Percentiles rank a stretch among this genome's conserved stretches.
Evolutionary conservation across 495 filamentous ascomycete genomes (phyloP).

Genomic region (Penicillium parvum): DNA sequence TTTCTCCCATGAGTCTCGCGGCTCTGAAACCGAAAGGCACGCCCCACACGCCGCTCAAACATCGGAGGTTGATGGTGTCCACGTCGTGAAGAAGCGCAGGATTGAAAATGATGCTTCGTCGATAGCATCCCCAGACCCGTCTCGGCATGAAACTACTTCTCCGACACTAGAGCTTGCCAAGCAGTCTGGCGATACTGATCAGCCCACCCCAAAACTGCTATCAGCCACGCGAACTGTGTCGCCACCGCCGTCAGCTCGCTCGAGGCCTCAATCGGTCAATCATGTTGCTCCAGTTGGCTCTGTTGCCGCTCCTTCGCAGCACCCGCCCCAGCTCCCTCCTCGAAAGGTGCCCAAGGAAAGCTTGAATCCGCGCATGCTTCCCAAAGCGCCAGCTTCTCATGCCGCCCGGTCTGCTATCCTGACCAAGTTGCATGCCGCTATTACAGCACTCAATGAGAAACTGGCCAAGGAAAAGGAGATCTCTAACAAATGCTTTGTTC

Average conservation of each 20-base stretch:
- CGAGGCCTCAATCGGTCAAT: slow-evolving; percentile 13
- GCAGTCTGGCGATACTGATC: no score
- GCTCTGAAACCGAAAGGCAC: not conserved
- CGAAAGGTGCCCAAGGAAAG: slow-evolving; percentile 43
- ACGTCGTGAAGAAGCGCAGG: slow-evolving; percentile 6
- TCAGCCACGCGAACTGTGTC: slow-evolving; percentile 31
- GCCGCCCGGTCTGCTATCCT: slow-evolving; percentile 62
- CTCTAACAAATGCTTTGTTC: slow-evolving; percentile 52
- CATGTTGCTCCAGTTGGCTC: not conserved
- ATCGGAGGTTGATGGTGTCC: not conserved
- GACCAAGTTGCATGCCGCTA: slow-evolving; percentile 68
- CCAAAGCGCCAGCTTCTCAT: slow-evolving; percentile 66
- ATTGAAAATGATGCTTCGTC: not conserved
- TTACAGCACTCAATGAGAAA: slow-evolving; percentile 63
- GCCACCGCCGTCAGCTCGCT: slow-evolving; percentile 36
- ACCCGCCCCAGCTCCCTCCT: slow-evolving; percentile 18
- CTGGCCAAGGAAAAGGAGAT: slow-evolving; percentile 47
- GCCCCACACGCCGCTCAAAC: not conserved
- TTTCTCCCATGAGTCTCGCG: slow-evolving; percentile 47
- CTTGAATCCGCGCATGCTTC: slow-evolving; percentile 77
- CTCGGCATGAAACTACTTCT: no score
- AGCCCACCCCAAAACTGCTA: slow-evolving; percentile 8
- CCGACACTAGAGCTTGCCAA: no score
- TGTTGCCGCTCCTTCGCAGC: slow-evolving; percentile 5
- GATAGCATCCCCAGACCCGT: not conserved